Base-by-base conservation (phyloP, 306 rosid genomes). In the Abrus precatorius region DNA sequence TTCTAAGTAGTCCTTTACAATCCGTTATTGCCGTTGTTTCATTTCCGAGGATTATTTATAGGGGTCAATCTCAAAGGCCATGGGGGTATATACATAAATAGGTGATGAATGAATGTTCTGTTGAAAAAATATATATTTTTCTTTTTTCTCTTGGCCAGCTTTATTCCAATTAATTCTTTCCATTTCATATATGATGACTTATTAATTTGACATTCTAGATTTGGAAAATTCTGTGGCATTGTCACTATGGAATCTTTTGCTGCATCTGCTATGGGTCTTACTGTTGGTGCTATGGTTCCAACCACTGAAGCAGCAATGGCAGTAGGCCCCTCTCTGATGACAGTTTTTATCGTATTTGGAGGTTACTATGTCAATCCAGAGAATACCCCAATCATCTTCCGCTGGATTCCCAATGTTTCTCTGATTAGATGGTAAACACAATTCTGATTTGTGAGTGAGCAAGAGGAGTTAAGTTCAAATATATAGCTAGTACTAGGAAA, bases 251-350 rank as follows among this genome's bases (percentile, higher is more conserved):
- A 95, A 87, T 95, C 95, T 80, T 91, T 95, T 87, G 90, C 99
- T 67, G 97, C 99, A 48, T 93, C 99, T 71, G 97, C 99, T 5
- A 93, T 95, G 99, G 99, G 97, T 78, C 97, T 95, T 53, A 88
- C 97, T 11, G 97, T 95, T 78, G 99, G 98, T 82, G 97, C 99
- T 47, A 90, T 93, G 97, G 99, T 89, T 86, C 95, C 99, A 73
- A 93, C 88, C 72, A 90, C 95, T 55, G 97, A 95, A 90, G 97
- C 99, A 71, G 97, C 97, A 62, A 87, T 95, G 95, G 97, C 93
- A 27, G 97, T 95, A 75, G 99, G 97, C 14, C 99, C 97, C 38
- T 91, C 98, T 73, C 93, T 95, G 56, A 91, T 95, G 99, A 93
- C 99, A 3, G 92, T 90, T 80, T 95, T 95, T 71, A 83, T 93